These are phyloP conservation scores for Pleurotus eryngii DNA, from an alignment of 768 basidiomycete species.

Conservation along the genomic window DNA sequence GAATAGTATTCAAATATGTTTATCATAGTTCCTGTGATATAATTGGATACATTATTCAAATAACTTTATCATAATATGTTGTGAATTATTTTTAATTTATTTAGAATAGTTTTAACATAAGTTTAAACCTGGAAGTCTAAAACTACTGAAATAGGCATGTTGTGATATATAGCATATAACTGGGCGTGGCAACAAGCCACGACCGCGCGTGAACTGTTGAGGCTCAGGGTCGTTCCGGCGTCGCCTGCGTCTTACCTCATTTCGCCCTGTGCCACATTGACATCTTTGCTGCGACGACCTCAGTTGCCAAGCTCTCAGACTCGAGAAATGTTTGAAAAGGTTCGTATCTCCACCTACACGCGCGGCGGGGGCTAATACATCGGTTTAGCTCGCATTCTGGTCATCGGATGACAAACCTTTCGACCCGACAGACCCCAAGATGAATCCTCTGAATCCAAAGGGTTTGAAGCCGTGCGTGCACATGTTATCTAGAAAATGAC, in stretches of 20 bases:
- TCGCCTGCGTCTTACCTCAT: not conserved
- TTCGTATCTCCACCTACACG: constrained; percentile 13
- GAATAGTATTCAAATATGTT: too few relatives aligned
- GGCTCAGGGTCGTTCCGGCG: too few relatives aligned
- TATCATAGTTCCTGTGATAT: too few relatives aligned
- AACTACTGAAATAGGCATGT: too few relatives aligned
- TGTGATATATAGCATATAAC: too few relatives aligned
- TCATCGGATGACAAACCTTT: constrained; percentile 46
- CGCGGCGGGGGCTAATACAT: not conserved
- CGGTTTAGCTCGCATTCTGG: constrained; percentile 51
- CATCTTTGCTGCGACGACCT: not conserved
- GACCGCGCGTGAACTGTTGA: not conserved
- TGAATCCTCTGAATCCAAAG: constrained; percentile 89
- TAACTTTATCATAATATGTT: too few relatives aligned
- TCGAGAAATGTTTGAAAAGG: constrained; percentile 40
- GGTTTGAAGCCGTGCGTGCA: constrained; percentile 89
- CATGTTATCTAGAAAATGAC: not conserved
- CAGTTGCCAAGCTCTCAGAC: not conserved
- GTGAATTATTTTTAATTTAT: too few relatives aligned
- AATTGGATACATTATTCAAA: too few relatives aligned
- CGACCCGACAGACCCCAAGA: constrained; percentile 72
- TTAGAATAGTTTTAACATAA: too few relatives aligned
- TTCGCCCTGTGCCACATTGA: not conserved
- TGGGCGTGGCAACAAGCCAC: too few relatives aligned
- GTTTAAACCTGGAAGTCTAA: too few relatives aligned